Conservation (phyloP, 208 protist genomes). For the Porcisia deanei region DNA sequence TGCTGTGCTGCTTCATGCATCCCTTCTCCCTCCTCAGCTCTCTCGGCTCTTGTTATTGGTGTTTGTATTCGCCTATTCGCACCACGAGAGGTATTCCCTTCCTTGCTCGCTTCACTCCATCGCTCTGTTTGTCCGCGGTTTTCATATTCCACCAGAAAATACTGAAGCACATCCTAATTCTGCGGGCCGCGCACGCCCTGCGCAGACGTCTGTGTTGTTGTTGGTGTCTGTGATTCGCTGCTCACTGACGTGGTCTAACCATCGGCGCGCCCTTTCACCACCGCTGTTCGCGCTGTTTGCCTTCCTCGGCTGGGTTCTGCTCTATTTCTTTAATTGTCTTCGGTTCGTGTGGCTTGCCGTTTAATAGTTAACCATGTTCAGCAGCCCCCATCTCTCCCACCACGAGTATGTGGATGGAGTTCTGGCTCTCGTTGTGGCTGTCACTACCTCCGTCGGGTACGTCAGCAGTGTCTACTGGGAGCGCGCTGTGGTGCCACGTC, state of each 20-base stretch:
- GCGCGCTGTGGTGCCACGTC: constrained; percentile 23
- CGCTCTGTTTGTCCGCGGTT: too few relatives aligned
- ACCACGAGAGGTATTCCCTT: too few relatives aligned
- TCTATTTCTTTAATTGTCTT: background rate
- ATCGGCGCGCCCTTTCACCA: too few relatives aligned
- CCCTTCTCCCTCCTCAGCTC: background rate
- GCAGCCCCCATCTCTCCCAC: constrained; percentile 8
- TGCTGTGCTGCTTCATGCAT: background rate
- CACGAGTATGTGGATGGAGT: constrained; percentile 22
- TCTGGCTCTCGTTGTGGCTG: constrained; percentile 10
- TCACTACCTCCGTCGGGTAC: constrained; percentile 36
- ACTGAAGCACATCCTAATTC: too few relatives aligned
- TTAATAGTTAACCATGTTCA: background rate
- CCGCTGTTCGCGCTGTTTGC: background rate
- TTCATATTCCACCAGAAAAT: too few relatives aligned
- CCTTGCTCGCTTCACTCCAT: too few relatives aligned
- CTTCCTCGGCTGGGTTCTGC: background rate
- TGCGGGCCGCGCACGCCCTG: too few relatives aligned
- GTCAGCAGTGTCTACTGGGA: constrained; percentile 45
- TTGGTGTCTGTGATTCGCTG: too few relatives aligned
- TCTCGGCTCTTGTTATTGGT: too few relatives aligned
- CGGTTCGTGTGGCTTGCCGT: background rate
- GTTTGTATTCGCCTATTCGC: too few relatives aligned
- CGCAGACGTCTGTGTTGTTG: too few relatives aligned
- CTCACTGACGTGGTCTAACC: too few relatives aligned